A percentile compares a stretch with the other conserved stretches of the same genome.
Conservation (phyloP, 495 filamentous ascomycete species). For the Penicillium odoratum region DNA sequence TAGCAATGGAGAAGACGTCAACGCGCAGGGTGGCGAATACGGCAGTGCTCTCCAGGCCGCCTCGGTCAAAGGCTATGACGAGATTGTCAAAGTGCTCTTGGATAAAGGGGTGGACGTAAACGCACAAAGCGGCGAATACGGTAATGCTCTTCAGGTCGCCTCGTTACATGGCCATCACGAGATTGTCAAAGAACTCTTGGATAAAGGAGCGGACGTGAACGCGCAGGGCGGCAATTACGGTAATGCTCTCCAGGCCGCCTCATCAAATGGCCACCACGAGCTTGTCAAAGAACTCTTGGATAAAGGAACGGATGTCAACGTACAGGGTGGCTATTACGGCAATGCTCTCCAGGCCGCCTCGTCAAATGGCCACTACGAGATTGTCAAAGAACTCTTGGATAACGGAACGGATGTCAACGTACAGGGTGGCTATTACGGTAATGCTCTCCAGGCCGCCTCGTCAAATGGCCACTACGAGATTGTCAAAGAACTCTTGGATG, state of each 20-base stretch:
- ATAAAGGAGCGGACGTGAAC: no score
- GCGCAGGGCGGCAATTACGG: no score
- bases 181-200: no score
- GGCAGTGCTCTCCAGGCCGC: not conserved
- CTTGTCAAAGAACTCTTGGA: no score
- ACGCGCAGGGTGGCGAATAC: no score
- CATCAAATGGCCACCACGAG: no score
- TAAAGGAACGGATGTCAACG: no score
- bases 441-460: conserved; percentile 1
- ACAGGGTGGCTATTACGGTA: not conserved
- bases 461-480: not conserved
- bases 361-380: conserved; percentile 1
- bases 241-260: no score
- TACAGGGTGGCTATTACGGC: conserved; percentile 18
- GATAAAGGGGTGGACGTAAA: conserved; percentile 27
- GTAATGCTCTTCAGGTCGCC: no score
- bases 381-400: conserved; percentile 15
- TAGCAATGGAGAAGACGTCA: no score
- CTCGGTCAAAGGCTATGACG: not conserved
- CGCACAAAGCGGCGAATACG: conserved; percentile 7
- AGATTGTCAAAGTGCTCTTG: not conserved
- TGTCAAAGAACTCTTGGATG: not conserved
- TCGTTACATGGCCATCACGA: no score
- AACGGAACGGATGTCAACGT: not conserved
- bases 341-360: conserved; percentile 33